phyloP scores from a whole-genome alignment of 441 rosid genomes.

The Populus hybrid region DNA sequence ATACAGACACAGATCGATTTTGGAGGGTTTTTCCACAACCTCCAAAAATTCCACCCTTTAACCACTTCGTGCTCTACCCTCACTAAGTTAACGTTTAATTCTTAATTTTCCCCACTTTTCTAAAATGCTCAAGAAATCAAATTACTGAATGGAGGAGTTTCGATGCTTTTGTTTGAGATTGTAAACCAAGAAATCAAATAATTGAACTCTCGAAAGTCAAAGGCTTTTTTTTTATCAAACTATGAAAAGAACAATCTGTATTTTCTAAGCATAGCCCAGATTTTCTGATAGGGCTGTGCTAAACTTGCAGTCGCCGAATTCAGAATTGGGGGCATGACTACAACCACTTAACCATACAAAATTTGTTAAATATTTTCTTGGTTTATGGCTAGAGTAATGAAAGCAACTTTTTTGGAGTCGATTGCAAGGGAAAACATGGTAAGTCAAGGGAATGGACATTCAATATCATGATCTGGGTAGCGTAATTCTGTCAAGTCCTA shows the following conservation, averaged over 20 bases:
- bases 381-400: constrained; percentile 2
- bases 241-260: no score
- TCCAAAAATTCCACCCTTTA: no score
- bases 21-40: no score
- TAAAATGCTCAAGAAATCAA: no score
- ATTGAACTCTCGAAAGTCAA: no score
- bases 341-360: constrained; percentile 13
- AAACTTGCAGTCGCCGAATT: constrained; percentile 1
- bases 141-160: no score
- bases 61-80: no score
- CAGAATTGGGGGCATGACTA: constrained; percentile 2
- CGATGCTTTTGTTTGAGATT: no score
- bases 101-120: no score
- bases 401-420: constrained; percentile 15
- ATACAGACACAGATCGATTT: no score
- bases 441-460: constrained; percentile 1
- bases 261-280: neutral
- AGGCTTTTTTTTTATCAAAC: neutral
- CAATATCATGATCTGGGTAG: neutral
- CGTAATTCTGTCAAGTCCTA: neutral
- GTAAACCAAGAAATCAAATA: no score
- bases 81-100: no score
- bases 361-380: neutral
- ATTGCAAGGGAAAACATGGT: constrained; percentile 13
- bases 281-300: neutral